phyloP scores from a whole-genome alignment of 305 asterid species.

The Fraxinus xanthoxyloides region DNA sequence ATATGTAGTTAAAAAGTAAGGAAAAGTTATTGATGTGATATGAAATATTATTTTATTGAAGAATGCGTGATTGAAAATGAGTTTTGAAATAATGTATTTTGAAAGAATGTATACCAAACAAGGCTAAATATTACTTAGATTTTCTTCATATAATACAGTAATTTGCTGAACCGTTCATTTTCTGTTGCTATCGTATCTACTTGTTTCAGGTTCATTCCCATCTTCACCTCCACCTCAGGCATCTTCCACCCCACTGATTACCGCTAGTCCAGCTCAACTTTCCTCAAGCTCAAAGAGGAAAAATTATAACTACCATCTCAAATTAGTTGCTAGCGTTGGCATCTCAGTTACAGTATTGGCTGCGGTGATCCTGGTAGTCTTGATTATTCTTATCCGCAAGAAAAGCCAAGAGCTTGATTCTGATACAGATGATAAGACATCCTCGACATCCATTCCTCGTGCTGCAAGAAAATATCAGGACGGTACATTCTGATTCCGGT shows the following conservation, averaged over 20 bases:
- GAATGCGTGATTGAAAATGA: no score
- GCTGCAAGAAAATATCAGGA: slow-evolving; percentile 63
- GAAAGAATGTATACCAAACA: no score
- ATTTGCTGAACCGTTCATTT: background rate
- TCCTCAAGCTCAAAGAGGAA: slow-evolving; percentile 42
- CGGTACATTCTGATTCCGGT: slow-evolving; percentile 40
- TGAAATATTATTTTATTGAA: no score
- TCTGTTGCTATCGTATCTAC: slow-evolving; percentile 18
- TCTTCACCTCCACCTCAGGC: slow-evolving; percentile 50
- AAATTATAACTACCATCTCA: slow-evolving; percentile 54
- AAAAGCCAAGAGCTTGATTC: slow-evolving; percentile 66
- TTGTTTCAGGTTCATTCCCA: slow-evolving; percentile 41
- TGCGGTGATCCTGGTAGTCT: slow-evolving; percentile 45
- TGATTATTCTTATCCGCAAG: slow-evolving; percentile 60
- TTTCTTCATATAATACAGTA: background rate
- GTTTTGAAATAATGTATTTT: no score
- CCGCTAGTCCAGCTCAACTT: slow-evolving; percentile 65
- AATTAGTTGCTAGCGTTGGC: slow-evolving; percentile 58
- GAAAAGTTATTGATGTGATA: no score
- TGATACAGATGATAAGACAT: slow-evolving; percentile 34
- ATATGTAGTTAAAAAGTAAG: no score
- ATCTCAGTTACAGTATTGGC: slow-evolving; percentile 64
- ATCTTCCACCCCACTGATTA: slow-evolving; percentile 55
- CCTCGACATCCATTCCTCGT: slow-evolving; percentile 44
- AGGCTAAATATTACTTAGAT: background rate